Evolutionary conservation across 768 basidiomycete genomes (phyloP).

Genomic region (Rhodosporidiobolus odoratus): DNA sequence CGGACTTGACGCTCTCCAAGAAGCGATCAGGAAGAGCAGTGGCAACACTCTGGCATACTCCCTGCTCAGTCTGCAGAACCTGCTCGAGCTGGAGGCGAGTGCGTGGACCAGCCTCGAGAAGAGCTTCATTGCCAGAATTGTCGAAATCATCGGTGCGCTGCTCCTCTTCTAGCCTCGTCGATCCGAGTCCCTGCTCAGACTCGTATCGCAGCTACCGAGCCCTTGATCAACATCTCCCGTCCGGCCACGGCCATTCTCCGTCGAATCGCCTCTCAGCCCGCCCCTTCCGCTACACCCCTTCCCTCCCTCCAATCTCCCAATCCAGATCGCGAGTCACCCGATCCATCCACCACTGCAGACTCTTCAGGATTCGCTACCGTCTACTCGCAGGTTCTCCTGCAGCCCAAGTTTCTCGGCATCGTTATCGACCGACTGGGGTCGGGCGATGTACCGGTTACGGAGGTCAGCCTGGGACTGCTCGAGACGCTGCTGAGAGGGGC

Average conservation of each 20-base stretch:
- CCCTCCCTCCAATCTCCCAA: background rate
- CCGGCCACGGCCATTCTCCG: conserved; percentile 86
- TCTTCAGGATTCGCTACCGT: conserved; percentile 74
- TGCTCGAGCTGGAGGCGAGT: conserved; percentile 72
- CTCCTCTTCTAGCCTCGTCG: background rate
- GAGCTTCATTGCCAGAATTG: conserved; percentile 55
- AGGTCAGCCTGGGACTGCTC: conserved; percentile 74
- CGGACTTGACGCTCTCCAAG: conserved; percentile 66
- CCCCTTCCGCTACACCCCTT: background rate
- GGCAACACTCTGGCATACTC: conserved; percentile 88
- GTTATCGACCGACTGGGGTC: conserved; percentile 74
- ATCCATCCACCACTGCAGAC: no score
- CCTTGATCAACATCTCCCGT: conserved; percentile 80
- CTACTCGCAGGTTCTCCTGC: conserved; percentile 73
- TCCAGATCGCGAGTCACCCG: conserved; percentile 52
- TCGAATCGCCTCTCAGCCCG: conserved; percentile 52
- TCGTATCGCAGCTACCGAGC: conserved; percentile 59
- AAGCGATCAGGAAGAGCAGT: conserved; percentile 60
- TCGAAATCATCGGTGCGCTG: conserved; percentile 31
- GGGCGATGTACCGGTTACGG: conserved; percentile 51
- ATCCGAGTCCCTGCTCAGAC: background rate
- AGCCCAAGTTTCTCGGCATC: conserved; percentile 65
- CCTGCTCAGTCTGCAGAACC: conserved; percentile 73
- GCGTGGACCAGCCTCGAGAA: conserved; percentile 73
- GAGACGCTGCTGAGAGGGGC: conserved; percentile 76